Percentiles rank a stretch among this genome's conserved stretches.
These are phyloP conservation scores for Saccharomycopsis microspora DNA, from an alignment of 805 yeast species.

Conservation along the genomic window DNA sequence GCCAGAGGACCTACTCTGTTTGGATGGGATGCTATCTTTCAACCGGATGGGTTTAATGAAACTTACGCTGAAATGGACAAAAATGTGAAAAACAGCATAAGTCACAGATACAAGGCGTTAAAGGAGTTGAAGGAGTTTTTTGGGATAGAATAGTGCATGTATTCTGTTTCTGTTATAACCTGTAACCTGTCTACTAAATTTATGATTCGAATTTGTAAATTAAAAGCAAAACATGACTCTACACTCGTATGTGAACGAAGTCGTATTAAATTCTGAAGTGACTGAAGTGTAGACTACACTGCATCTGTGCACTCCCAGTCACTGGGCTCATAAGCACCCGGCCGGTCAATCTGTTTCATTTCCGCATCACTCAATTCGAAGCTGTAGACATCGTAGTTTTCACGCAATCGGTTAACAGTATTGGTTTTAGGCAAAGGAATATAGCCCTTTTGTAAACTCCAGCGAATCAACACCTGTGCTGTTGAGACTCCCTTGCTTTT, in stretches of 20 bases:
- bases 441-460: constrained; percentile 66
- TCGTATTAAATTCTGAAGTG: not conserved
- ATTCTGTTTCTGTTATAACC: not conserved
- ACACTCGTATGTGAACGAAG: not conserved
- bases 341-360: constrained; percentile 31
- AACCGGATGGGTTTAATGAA: constrained; percentile 63
- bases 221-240: not conserved
- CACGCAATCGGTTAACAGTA: constrained; percentile 36
- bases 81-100: constrained; percentile 61
- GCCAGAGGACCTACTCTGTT: constrained; percentile 69
- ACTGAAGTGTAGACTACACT: constrained; percentile 26
- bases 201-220: not conserved
- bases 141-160: not conserved
- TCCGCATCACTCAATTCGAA: constrained; percentile 35
- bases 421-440: constrained; percentile 62
- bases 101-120: constrained; percentile 83
- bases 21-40: constrained; percentile 92
- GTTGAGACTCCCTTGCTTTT: constrained; percentile 36
- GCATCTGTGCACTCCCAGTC: constrained; percentile 69
- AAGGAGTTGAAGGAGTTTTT: constrained; percentile 54
- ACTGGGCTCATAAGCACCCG: constrained; percentile 55
- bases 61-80: constrained; percentile 90
- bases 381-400: constrained; percentile 44
- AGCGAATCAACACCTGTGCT: constrained; percentile 57
- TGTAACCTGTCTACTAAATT: not conserved